phyloP scores from a whole-genome alignment of 306 rosid species.

The Echinosophora koreensis region DNA sequence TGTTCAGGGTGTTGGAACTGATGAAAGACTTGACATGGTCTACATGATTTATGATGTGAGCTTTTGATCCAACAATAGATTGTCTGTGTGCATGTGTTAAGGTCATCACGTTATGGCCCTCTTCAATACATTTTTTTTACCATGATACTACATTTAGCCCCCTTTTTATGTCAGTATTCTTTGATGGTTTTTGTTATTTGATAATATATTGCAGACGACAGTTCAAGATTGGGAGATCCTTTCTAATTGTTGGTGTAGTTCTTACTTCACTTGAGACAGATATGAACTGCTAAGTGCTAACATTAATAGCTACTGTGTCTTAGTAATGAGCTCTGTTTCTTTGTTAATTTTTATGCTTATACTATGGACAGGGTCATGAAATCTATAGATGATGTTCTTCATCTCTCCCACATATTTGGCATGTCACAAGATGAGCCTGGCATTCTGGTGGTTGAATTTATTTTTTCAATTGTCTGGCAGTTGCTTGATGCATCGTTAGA shows the following conservation, averaged over 20 bases:
- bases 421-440: slow-evolving; percentile 78
- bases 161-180: slow-evolving; percentile 8
- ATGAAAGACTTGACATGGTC: neutral
- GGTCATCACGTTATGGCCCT: neutral
- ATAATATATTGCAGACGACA: slow-evolving; percentile 19
- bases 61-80: neutral
- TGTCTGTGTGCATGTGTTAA: neutral
- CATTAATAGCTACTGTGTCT: slow-evolving; percentile 26
- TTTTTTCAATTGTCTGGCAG: slow-evolving; percentile 84
- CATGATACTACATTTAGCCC: neutral
- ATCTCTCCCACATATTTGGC: slow-evolving; percentile 77
- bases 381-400: slow-evolving; percentile 75
- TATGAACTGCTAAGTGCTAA: slow-evolving; percentile 38
- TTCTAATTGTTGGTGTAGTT: neutral
- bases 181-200: slow-evolving; percentile 35
- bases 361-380: slow-evolving; percentile 77
- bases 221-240: slow-evolving; percentile 6
- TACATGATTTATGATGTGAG: neutral
- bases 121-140: slow-evolving; percentile 11
- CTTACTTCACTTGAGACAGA: slow-evolving; percentile 25
- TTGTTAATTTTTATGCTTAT: slow-evolving; percentile 51
- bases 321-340: slow-evolving; percentile 17
- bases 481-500: slow-evolving; percentile 90
- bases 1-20: neutral
- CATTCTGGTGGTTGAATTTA: slow-evolving; percentile 81